A percentile compares a stretch with the other conserved stretches of the same genome.
These are phyloP conservation scores for Boletus rubescentipes DNA, from an alignment of 768 basidiomycete species.

Conservation along the genomic window DNA sequence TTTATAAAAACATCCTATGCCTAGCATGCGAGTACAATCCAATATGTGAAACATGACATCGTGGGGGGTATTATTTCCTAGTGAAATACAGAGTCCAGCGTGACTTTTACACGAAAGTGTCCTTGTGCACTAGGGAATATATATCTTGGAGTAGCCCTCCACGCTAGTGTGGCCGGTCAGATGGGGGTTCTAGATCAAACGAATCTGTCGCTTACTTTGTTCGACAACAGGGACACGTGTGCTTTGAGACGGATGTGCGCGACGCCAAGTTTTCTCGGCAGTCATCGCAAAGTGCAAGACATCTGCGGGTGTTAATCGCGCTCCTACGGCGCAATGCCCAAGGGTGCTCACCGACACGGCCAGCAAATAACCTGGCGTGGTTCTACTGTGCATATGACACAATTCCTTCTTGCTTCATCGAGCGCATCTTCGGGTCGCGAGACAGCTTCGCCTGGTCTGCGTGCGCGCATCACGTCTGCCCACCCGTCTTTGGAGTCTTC, in stretches of 20 bases:
- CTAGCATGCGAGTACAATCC: slow-evolving; percentile 4
- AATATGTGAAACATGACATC: slow-evolving; percentile 1
- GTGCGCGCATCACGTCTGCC: slow-evolving; percentile 31
- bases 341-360: slow-evolving; percentile 69
- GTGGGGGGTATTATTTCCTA: slow-evolving; percentile 16
- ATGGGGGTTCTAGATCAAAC: not conserved
- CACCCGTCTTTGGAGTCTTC: slow-evolving; percentile 24
- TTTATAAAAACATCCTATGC: slow-evolving; percentile 5
- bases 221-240: slow-evolving; percentile 54
- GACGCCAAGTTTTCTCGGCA: slow-evolving; percentile 54
- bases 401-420: slow-evolving; percentile 39
- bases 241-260: slow-evolving; percentile 46
- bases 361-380: slow-evolving; percentile 74
- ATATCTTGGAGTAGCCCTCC: slow-evolving; percentile 37
- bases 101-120: not conserved
- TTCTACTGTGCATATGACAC: slow-evolving; percentile 73
- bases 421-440: slow-evolving; percentile 26
- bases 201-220: slow-evolving; percentile 35
- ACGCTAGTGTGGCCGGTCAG: slow-evolving; percentile 23
- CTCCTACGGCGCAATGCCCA: not conserved
- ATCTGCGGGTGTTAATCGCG: slow-evolving; percentile 31
- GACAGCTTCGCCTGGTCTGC: slow-evolving; percentile 14
- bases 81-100: slow-evolving; percentile 5
- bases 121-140: slow-evolving; percentile 26
- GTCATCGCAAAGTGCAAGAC: slow-evolving; percentile 53